A percentile compares a stretch with the other conserved stretches of the same genome.
phyloP scores from a whole-genome alignment of 1,284 basidiomycete genomes.

The Apiotrichum gracile region DNA sequence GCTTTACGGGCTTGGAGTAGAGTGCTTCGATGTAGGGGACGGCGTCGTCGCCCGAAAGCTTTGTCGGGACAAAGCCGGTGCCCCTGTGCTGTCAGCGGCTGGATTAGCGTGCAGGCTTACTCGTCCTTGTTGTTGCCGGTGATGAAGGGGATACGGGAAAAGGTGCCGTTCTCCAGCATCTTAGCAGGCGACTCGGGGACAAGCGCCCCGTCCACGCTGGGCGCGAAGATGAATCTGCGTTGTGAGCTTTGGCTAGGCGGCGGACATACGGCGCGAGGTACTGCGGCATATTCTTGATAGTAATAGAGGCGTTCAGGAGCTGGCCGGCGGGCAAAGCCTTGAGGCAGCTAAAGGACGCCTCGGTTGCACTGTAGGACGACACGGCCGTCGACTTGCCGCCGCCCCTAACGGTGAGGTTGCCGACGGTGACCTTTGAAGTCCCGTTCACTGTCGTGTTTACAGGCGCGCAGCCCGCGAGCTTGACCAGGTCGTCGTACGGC shows the following conservation, averaged over 20 bases:
- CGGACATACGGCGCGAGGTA: background rate
- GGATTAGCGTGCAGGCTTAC: slow-evolving; percentile 14
- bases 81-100: slow-evolving; percentile 18
- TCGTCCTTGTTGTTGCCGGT: slow-evolving; percentile 42
- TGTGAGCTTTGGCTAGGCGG: background rate
- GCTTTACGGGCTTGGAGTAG: slow-evolving; percentile 7
- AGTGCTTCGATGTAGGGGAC: slow-evolving; percentile 7
- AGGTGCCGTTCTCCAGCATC: slow-evolving; percentile 30
- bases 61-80: slow-evolving; percentile 28
- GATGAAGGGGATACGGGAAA: slow-evolving; percentile 43
- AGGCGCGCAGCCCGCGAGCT: slow-evolving; percentile 18
- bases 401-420: too few species aligned
- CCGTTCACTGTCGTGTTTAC: background rate
- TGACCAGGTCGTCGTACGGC: slow-evolving; percentile 32
- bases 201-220: slow-evolving; percentile 39
- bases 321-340: slow-evolving; percentile 22
- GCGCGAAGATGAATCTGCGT: slow-evolving; percentile 1
- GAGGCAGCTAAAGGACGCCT: slow-evolving; percentile 26
- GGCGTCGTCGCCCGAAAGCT: background rate
- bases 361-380: too few species aligned
- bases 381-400: too few species aligned
- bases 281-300: background rate
- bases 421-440: background rate
- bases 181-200: slow-evolving; percentile 33
- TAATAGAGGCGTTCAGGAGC: slow-evolving; percentile 29